Conservation (phyloP, 176 grass and related monocot genomes). For the Rhipidocladum racemiflorum region DNA sequence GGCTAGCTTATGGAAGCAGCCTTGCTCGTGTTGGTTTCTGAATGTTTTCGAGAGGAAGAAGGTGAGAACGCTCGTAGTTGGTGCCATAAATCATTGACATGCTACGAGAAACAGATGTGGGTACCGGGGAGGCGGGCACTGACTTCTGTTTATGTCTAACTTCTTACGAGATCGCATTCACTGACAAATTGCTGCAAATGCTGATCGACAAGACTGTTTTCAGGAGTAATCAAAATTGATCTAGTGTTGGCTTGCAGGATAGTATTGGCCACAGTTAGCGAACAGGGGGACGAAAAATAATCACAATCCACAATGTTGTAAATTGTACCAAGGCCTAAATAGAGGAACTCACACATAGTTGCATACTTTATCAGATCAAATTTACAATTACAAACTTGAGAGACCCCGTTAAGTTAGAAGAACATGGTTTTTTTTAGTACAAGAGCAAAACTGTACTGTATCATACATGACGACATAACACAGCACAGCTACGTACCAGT, state of each 20-base stretch:
- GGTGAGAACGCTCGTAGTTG: too few relatives aligned
- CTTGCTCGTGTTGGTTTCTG: too few relatives aligned
- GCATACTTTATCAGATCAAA: neutral
- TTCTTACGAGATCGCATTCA: too few relatives aligned
- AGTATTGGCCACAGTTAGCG: neutral
- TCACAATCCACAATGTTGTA: neutral
- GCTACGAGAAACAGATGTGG: too few relatives aligned
- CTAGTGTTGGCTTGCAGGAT: neutral
- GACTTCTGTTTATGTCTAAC: too few relatives aligned
- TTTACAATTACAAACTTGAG: neutral
- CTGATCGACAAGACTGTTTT: neutral
- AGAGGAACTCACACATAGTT: neutral
- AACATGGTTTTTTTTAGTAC: neutral
- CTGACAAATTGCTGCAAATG: too few relatives aligned
- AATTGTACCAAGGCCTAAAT: neutral
- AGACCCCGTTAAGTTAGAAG: neutral
- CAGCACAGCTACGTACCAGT: neutral
- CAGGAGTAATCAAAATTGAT: neutral
- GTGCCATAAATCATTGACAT: too few relatives aligned
- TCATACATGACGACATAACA: neutral
- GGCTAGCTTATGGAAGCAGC: too few relatives aligned
- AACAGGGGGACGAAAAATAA: neutral
- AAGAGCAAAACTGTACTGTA: neutral
- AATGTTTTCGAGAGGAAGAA: too few relatives aligned
- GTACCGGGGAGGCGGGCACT: too few relatives aligned